phyloP scores from a whole-genome alignment of 768 basidiomycete species.

The Ephemerocybe angulata region DNA sequence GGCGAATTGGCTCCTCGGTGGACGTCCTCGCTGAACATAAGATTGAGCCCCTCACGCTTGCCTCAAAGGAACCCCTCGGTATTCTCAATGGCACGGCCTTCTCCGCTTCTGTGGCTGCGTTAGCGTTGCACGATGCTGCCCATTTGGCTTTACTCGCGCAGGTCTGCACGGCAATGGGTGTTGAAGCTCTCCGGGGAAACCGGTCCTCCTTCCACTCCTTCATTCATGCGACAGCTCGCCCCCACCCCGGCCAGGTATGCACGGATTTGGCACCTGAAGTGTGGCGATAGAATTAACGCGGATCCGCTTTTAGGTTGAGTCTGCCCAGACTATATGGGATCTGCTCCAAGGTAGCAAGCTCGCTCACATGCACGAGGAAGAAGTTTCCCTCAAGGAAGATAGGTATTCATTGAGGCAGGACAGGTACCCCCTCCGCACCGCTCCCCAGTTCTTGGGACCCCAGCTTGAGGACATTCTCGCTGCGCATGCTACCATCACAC shows the following conservation, averaged over 20 bases:
- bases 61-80: slow-evolving; percentile 66
- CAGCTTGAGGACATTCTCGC: slow-evolving; percentile 72
- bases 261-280: neutral
- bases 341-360: slow-evolving; percentile 61
- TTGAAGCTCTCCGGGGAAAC: slow-evolving; percentile 69
- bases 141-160: slow-evolving; percentile 61
- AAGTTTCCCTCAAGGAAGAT: slow-evolving; percentile 63
- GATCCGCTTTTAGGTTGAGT: slow-evolving; percentile 46
- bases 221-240: slow-evolving; percentile 69
- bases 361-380: slow-evolving; percentile 57
- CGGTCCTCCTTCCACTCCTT: slow-evolving; percentile 64
- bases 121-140: slow-evolving; percentile 68
- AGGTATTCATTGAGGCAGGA: slow-evolving; percentile 72
- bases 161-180: slow-evolving; percentile 75
- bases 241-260: slow-evolving; percentile 72
- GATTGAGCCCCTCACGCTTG: slow-evolving; percentile 56
- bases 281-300: neutral
- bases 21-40: slow-evolving; percentile 49
- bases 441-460: slow-evolving; percentile 77
- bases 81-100: slow-evolving; percentile 76
- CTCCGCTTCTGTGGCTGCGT: slow-evolving; percentile 66
- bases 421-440: slow-evolving; percentile 63
- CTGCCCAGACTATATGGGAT: slow-evolving; percentile 57
- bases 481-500: slow-evolving; percentile 54
- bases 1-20: slow-evolving; percentile 48